Evolutionary conservation across 1,284 basidiomycete species (phyloP), one percentile per base, ranked within the genome.

Genomic region (Hemileia vastatrix): DNA sequence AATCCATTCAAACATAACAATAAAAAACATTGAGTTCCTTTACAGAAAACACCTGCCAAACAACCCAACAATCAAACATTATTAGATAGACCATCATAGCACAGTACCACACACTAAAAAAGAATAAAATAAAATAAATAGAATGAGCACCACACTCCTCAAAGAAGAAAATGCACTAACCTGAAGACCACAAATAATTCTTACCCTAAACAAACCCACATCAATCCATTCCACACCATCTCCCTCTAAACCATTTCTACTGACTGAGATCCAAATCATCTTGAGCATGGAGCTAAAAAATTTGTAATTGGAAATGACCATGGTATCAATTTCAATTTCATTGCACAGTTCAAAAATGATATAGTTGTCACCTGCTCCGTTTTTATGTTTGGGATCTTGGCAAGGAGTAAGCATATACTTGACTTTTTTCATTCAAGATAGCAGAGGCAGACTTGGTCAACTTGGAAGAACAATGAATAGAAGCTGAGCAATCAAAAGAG

Each of bases 221-320:
- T 78, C 74, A 31, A 76, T 73, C 81, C 81, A 82, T 36, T 75
- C 70, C 21, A 32, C 71, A n/a, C n/a, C n/a, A 1, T 63, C 45
- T 19, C 56, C 61, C 33, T 69, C 72, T 4, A 71, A 67, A n/a
- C 70, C 70, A 36, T 65, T 63, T 54, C 65, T 65, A 40, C 67
- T 67, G 27, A 67, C 70, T 5, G 54, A 88, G 48, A 98, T 86
- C 2, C 82, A 82, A 67, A 98, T 88, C 57, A 92, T 87, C 76
- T 90, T 88, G 79, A 98, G 95, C 55, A 96, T 88, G 8, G 93
- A 91, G 69, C 88, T 92, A 79, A 97, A 99, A 79, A 97, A 97
- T 78, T 98, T 94, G 76, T 89, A 95, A 72, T 97, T 95, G 57
- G 92, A 92, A 4, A 99, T 79, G 73, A 97, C 92, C 54, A 98